Evolutionary conservation across 371 early-diverging fungal species (phyloP).

Genomic region (Conidiobolus incongruus): DNA sequence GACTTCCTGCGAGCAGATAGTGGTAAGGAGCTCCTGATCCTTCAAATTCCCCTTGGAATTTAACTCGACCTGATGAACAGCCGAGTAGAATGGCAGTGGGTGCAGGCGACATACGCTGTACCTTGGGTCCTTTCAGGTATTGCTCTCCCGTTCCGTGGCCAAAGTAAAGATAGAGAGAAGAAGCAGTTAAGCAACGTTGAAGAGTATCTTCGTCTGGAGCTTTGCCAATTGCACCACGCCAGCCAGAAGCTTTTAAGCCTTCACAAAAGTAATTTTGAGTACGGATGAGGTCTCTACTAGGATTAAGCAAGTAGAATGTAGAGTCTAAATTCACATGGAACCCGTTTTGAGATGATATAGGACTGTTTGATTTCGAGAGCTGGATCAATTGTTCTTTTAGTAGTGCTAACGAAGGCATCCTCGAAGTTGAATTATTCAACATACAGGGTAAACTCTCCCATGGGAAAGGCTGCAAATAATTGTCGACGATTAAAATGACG

Average conservation of each 20-base stretch:
- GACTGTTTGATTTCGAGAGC: not conserved
- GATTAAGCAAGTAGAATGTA: conserved; percentile 71
- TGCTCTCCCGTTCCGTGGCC: conserved; percentile 95
- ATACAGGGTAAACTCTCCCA: conserved; percentile 64
- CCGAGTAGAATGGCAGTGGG: conserved; percentile 72
- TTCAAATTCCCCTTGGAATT: conserved; percentile 61
- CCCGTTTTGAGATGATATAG: conserved; percentile 5
- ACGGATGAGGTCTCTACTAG: conserved; percentile 52
- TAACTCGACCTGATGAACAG: conserved; percentile 65
- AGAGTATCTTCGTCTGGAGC: conserved; percentile 45
- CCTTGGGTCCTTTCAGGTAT: conserved; percentile 40
- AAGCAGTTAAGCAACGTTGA: conserved; percentile 18
- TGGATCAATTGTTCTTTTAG: conserved; percentile 34
- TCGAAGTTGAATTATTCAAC: conserved; percentile 40
- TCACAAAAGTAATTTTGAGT: conserved; percentile 56
- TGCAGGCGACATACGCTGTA: conserved; percentile 35
- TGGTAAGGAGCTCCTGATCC: conserved; percentile 55
- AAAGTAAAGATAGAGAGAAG: conserved; percentile 44
- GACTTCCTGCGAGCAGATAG: conserved; percentile 60
- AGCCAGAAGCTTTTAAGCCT: conserved; percentile 27
- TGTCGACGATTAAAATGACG: conserved; percentile 44
- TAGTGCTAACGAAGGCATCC: conserved; percentile 56
- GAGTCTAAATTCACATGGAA: conserved; percentile 22
- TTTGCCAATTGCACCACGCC: conserved; percentile 45
- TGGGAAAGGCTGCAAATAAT: conserved; percentile 53